Conservation (phyloP, 768 basidiomycete species). For the Austroboletus eburneus region DNA sequence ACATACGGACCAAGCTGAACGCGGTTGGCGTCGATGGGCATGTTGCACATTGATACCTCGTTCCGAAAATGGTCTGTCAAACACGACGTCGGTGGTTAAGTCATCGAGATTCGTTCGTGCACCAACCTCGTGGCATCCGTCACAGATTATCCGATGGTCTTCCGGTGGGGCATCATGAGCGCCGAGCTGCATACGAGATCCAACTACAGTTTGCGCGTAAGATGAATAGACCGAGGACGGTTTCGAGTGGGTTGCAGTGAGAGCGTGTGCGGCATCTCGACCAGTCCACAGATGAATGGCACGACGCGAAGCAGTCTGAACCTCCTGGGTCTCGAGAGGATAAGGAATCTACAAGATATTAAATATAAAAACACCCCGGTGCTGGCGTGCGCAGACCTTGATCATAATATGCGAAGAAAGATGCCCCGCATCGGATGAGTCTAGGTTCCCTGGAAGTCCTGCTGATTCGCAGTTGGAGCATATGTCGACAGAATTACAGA, state of each 20-base stretch:
- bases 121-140: conserved; percentile 55
- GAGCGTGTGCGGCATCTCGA: conserved; percentile 65
- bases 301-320: conserved; percentile 69
- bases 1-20: conserved; percentile 63
- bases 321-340: conserved; percentile 69
- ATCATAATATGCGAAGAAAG: conserved; percentile 89
- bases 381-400: conserved; percentile 55
- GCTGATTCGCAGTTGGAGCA: conserved; percentile 86
- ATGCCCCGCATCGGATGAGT: conserved; percentile 74
- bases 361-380: background rate
- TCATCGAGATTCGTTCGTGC: background rate
- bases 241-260: conserved; percentile 44
- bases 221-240: conserved; percentile 58
- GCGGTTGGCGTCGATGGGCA: conserved; percentile 71
- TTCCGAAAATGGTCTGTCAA: conserved; percentile 65
- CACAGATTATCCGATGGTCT: conserved; percentile 61
- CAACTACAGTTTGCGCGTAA: conserved; percentile 66
- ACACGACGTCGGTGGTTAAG: background rate
- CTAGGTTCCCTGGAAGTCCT: conserved; percentile 78
- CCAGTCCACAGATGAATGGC: conserved; percentile 75
- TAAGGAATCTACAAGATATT: conserved; percentile 66
- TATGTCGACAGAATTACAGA: conserved; percentile 81
- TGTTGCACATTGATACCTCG: conserved; percentile 85
- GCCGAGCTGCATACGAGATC: conserved; percentile 37
- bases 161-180: conserved; percentile 30